A percentile compares a stretch with the other conserved stretches of the same genome.
Evolutionary conservation across 164 flowering plant species (phyloP).

Genomic region (Berberis vulgaris): DNA sequence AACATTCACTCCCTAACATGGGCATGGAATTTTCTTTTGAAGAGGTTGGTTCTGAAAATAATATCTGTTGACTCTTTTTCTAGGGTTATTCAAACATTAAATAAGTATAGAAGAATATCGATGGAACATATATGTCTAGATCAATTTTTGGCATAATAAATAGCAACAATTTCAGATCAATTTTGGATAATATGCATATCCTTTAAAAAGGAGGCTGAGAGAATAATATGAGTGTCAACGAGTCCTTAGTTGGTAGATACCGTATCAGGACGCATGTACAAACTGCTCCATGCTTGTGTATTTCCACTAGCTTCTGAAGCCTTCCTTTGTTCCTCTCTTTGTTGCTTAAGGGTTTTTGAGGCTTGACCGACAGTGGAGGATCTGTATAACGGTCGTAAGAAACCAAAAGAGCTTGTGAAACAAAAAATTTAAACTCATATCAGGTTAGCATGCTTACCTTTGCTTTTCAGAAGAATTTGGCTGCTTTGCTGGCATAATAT

Average conservation of each 20-base stretch:
- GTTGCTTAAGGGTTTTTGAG: conserved; percentile 61
- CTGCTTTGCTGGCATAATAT: conserved; percentile 69
- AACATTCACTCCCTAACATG: no score
- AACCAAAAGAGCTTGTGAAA: background rate
- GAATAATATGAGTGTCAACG: background rate
- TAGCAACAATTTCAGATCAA: background rate
- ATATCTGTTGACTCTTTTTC: no score
- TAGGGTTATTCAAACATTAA: no score
- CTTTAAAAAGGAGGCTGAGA: background rate
- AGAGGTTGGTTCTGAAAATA: no score
- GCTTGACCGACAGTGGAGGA: conserved; percentile 16
- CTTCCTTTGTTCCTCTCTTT: conserved; percentile 63
- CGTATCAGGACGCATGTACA: conserved; percentile 86
- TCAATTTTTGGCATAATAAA: background rate
- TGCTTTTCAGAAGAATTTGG: conserved; percentile 33
- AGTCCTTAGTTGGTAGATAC: conserved; percentile 24
- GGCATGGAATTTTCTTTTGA: no score
- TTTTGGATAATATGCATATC: background rate
- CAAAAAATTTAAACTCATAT: background rate
- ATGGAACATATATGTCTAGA: no score
- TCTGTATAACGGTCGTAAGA: conserved; percentile 19
- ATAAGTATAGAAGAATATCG: no score
- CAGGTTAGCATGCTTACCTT: conserved; percentile 34
- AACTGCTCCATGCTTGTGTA: conserved; percentile 83
- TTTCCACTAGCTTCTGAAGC: conserved; percentile 87